Percentiles rank a stretch among this genome's conserved stretches.
Conservation (phyloP, 805 yeast species). For the Lachancea quebecensis region DNA sequence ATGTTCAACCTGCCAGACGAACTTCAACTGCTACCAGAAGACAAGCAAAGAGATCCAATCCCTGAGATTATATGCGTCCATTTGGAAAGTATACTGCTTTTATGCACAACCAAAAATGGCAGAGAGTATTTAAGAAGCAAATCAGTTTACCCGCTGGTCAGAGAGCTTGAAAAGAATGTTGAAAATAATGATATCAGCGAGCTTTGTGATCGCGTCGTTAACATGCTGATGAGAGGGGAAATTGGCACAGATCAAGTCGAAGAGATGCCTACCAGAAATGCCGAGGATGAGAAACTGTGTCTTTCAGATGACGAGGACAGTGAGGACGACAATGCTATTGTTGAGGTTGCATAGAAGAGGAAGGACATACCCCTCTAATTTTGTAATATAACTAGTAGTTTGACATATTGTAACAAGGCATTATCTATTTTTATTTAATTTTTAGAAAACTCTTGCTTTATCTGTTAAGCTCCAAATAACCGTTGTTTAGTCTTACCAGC, state of each 20-base stretch:
- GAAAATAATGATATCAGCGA: conserved; percentile 49
- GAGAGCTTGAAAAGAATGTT: conserved; percentile 70
- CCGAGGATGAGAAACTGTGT: conserved; percentile 40
- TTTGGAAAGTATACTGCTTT: conserved; percentile 69
- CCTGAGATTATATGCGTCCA: conserved; percentile 59
- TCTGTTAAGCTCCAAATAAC: conserved; percentile 19
- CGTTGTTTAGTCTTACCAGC: conserved; percentile 44
- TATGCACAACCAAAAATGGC: conserved; percentile 66
- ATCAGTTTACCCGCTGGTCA: conserved; percentile 76
- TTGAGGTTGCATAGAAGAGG: conserved; percentile 29
- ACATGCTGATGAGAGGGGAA: conserved; percentile 90
- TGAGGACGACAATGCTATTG: conserved; percentile 24
- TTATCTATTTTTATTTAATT: not conserved
- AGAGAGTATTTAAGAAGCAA: conserved; percentile 76
- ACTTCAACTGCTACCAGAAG: conserved; percentile 69
- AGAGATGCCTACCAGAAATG: conserved; percentile 40
- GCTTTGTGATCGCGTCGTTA: conserved; percentile 76
- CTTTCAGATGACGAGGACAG: conserved; percentile 24
- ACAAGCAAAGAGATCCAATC: conserved; percentile 70
- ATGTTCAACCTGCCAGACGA: conserved; percentile 83
- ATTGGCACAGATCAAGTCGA: conserved; percentile 40
- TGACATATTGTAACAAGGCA: not conserved
- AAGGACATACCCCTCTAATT: not conserved
- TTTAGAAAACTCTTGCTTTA: not conserved
- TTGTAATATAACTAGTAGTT: not conserved